Evolutionary conservation across 495 filamentous ascomycete species (phyloP).

Genomic region (Friedmanniomyces endolithicus): DNA sequence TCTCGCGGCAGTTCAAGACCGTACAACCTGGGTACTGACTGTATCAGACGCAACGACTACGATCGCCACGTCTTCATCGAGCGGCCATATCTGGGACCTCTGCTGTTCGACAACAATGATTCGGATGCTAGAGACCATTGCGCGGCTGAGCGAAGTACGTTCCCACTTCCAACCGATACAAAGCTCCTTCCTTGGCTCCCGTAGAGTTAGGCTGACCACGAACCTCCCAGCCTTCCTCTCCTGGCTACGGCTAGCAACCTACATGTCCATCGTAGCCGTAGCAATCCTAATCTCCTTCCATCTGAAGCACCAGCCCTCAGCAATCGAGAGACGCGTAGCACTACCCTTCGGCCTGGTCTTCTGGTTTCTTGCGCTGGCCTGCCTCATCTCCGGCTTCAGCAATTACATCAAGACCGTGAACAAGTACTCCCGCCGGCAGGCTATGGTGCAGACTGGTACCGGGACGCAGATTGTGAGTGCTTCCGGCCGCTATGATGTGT

Average conservation of each 20-base stretch:
- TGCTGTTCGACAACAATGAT: slow-evolving; percentile 78
- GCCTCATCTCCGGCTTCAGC: slow-evolving; percentile 60
- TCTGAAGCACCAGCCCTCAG: slow-evolving; percentile 57
- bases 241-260: slow-evolving; percentile 81
- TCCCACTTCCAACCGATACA: too few species aligned
- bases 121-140: slow-evolving; percentile 82
- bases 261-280: slow-evolving; percentile 76
- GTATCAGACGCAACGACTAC: slow-evolving; percentile 26
- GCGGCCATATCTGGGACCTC: slow-evolving; percentile 57
- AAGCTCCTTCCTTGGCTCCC: background rate
- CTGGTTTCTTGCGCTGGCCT: slow-evolving; percentile 67
- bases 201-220: slow-evolving; percentile 8
- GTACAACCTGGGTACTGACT: slow-evolving; percentile 6
- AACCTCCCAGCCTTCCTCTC: slow-evolving; percentile 61
- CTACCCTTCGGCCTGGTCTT: slow-evolving; percentile 78
- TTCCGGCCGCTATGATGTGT: background rate
- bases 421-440: slow-evolving; percentile 62
- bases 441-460: slow-evolving; percentile 86
- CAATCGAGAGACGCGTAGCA: slow-evolving; percentile 60
- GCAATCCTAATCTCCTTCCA: slow-evolving; percentile 92
- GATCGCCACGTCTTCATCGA: slow-evolving; percentile 45
- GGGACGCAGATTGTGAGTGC: slow-evolving; percentile 68
- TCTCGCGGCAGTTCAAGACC: background rate
- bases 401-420: slow-evolving; percentile 86
- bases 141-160: slow-evolving; percentile 61